Evolutionary conservation across 2,329 filamentous ascomycete species (phyloP).

Genomic region (Epichloe amarillans): DNA sequence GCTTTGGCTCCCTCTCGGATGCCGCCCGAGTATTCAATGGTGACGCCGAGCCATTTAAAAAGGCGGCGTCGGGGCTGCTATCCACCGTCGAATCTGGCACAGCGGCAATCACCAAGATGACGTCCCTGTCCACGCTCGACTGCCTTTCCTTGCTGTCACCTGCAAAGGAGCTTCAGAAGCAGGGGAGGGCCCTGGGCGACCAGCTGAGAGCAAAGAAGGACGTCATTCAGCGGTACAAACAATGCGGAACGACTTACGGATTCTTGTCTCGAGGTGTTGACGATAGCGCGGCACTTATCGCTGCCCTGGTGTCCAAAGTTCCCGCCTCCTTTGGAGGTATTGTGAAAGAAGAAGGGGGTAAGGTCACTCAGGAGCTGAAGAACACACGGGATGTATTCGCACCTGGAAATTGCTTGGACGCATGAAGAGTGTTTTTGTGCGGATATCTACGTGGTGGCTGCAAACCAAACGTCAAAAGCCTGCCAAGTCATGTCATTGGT

Average conservation of each 20-base stretch:
- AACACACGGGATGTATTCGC: neutral
- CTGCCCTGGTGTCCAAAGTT: neutral
- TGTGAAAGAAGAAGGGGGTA: neutral
- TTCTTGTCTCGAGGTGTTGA: neutral
- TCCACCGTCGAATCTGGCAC: slow-evolving; percentile 6
- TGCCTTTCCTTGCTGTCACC: slow-evolving; percentile 5
- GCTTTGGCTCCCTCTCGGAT: slow-evolving; percentile 2
- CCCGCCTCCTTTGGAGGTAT: neutral
- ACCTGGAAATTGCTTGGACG: neutral
- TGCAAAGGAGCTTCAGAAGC: slow-evolving; percentile 4
- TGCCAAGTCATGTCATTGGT: too few species aligned
- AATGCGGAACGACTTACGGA: slow-evolving; percentile 2
- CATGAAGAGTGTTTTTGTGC: neutral
- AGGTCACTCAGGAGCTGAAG: neutral
- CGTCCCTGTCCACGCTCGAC: slow-evolving; percentile 4
- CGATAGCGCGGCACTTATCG: neutral
- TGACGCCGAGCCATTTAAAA: slow-evolving; percentile 2
- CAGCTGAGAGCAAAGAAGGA: slow-evolving; percentile 2
- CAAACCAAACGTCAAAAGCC: too few species aligned
- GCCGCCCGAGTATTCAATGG: slow-evolving; percentile 6
- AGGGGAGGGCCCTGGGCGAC: slow-evolving; percentile 3
- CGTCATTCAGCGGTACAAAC: slow-evolving; percentile 2
- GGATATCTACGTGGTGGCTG: too few species aligned
- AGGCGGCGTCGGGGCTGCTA: slow-evolving; percentile 3
- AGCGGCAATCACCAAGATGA: slow-evolving; percentile 4